Evolutionary conservation across 331 rosid species (phyloP), one percentile per base, ranked within the genome.

Genomic region (Ulmus americana): DNA sequence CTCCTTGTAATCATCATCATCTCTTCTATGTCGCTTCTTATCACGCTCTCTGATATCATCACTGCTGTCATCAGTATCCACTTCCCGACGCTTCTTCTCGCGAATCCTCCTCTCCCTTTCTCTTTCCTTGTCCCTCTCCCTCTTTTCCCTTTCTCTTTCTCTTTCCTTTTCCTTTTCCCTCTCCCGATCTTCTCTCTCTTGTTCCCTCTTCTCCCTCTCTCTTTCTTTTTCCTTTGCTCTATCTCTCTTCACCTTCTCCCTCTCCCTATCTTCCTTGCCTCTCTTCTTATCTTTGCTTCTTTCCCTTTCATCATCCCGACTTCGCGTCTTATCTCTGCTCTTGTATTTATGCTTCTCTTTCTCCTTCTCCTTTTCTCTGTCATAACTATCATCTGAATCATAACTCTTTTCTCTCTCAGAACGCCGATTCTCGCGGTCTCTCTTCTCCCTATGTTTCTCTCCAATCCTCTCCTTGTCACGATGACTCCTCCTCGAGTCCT

Each of bases 21-120:
- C 95, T 70, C 81, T 86, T 84, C 59, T 84, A 1, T 76, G 84
- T n/a, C 85, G 79, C 77, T 91, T 88, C 80, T 81, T 71, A 66
- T 74, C 85, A 54, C 72, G 82, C 75, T 81, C 95, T 79, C 61
- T 81, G 1, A 58, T 48, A 41, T 83, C 95, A 45, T 87, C 91
- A 56, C 78, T 87, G 49, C 82, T 74, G 53, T 72, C 69, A 39
- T 84, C 90, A 64, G 85, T 62, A 50, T 81, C 90, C 42, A 63
- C 79, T 63, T 84, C 95, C 55, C 85, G 81, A 5, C 73, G 81
- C 70, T 81, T 87, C 75, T 70, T 79, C 48, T 76, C 87, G 1
- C 78, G 79, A 8, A 58, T 46, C 68, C 70, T 83, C 76, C 79
- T 76, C 58, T 80, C 88, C 67, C 73, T 76, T 7, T 76, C 88